phyloP scores from a whole-genome alignment of 768 basidiomycete species.

The Phlegmacium glaucopus region DNA sequence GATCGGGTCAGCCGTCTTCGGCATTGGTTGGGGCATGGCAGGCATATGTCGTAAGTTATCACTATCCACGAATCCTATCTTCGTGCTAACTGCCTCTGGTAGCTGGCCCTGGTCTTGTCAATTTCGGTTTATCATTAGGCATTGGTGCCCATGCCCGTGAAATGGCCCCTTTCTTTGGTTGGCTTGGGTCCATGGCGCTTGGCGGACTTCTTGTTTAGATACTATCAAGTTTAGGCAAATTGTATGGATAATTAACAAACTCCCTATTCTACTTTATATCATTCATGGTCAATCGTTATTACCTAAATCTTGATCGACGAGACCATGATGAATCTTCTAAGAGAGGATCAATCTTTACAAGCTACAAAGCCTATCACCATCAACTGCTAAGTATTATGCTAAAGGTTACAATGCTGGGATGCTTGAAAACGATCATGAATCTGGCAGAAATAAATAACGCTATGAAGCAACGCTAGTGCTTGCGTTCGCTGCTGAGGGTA shows the following conservation, averaged over 20 bases:
- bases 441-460: background rate
- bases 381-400: too few species aligned
- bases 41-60: slow-evolving; percentile 57
- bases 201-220: slow-evolving; percentile 37
- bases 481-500: slow-evolving; percentile 13
- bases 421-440: background rate
- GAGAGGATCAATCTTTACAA: too few species aligned
- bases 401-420: background rate
- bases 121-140: slow-evolving; percentile 48
- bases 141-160: slow-evolving; percentile 26
- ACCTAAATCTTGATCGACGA: too few species aligned
- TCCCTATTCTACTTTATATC: too few species aligned
- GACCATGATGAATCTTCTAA: too few species aligned
- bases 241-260: too few species aligned
- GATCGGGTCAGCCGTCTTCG: slow-evolving; percentile 52
- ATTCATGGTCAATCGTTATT: too few species aligned
- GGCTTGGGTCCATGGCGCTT: slow-evolving; percentile 37
- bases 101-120: slow-evolving; percentile 66
- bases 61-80: background rate
- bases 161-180: slow-evolving; percentile 30
- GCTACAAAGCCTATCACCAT: too few species aligned
- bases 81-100: slow-evolving; percentile 7
- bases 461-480: slow-evolving; percentile 17
- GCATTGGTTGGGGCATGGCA: slow-evolving; percentile 58
- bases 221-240: too few species aligned